phyloP scores from a whole-genome alignment of 2,329 filamentous ascomycete genomes.

The Alternaria ventricosa region DNA sequence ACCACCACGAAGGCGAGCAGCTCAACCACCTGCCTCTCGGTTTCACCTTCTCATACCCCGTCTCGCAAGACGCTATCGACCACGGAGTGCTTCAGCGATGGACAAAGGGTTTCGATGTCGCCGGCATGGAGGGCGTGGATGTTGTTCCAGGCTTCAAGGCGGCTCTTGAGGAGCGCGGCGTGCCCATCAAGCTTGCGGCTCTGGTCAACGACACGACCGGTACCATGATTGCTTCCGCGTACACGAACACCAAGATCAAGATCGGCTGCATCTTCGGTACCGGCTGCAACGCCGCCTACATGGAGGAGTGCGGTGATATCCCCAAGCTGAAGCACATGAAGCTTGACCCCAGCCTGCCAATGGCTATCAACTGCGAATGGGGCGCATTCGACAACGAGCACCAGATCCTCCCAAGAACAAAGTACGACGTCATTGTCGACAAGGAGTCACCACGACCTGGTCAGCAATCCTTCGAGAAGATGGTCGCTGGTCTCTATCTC shows the following conservation, averaged over 20 bases:
- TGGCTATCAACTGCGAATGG: constrained; percentile 99
- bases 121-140: constrained; percentile 87
- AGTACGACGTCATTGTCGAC: constrained; percentile 87
- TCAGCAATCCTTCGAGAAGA: constrained; percentile 96
- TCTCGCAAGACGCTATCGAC: constrained; percentile 91
- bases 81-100: constrained; percentile 91
- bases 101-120: constrained; percentile 97
- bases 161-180: constrained; percentile 74
- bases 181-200: constrained; percentile 91
- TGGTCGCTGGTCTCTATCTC: constrained; percentile 93
- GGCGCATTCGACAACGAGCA: constrained; percentile 97
- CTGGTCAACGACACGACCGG: constrained; percentile 98
- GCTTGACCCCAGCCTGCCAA: constrained; percentile 79
- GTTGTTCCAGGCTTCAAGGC: constrained; percentile 88
- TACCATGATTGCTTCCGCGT: constrained; percentile 93
- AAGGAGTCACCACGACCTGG: constrained; percentile 89
- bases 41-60: constrained; percentile 97
- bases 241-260: constrained; percentile 91
- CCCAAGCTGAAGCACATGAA: constrained; percentile 94
- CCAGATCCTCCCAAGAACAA: constrained; percentile 82
- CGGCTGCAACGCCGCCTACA: constrained; percentile 97
- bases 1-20: constrained; percentile 74
- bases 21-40: constrained; percentile 76
- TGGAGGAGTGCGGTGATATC: constrained; percentile 89
- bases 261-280: constrained; percentile 99